phyloP scores from a whole-genome alignment of 2,329 filamentous ascomycete species.

The Clonostachys byssicola region DNA sequence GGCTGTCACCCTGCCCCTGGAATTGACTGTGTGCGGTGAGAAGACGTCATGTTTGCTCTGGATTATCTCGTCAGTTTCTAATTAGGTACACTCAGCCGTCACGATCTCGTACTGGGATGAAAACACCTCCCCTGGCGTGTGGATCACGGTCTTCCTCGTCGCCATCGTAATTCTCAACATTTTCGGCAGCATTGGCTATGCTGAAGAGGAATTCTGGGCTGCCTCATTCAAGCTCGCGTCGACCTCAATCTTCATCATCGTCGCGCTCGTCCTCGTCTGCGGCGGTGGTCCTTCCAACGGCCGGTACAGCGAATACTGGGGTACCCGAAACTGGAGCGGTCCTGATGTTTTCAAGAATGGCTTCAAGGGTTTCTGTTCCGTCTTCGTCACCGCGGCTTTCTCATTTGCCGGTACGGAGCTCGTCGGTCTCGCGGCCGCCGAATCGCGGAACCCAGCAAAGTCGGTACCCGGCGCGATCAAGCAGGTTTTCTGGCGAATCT shows the following conservation, averaged over 20 bases:
- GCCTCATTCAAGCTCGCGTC: conserved; percentile 53
- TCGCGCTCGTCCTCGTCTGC: conserved; percentile 52
- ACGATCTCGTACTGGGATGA: conserved; percentile 46
- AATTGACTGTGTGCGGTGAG: conserved; percentile 31
- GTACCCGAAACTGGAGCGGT: conserved; percentile 43
- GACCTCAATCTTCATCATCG: conserved; percentile 60
- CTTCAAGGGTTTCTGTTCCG: conserved; percentile 69
- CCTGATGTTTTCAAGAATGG: conserved; percentile 63
- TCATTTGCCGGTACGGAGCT: conserved; percentile 70
- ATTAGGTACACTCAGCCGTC: conserved; percentile 30
- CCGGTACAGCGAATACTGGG: conserved; percentile 28
- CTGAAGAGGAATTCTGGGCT: conserved; percentile 57
- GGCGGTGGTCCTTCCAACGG: conserved; percentile 51
- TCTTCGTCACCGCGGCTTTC: conserved; percentile 71
- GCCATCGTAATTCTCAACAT: conserved; percentile 50
- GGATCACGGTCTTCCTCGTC: conserved; percentile 51
- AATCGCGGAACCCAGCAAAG: conserved; percentile 65
- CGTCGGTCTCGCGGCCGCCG: conserved; percentile 69
- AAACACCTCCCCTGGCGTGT: conserved; percentile 40
- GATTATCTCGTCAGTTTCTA: conserved; percentile 26
- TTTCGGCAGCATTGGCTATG: conserved; percentile 52
- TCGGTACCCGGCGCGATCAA: conserved; percentile 79
- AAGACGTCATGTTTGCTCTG: conserved; percentile 40
- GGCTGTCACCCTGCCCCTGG: conserved; percentile 40
- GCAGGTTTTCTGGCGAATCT: conserved; percentile 64